Percentiles rank a stretch among this genome's conserved stretches.
Conservation (phyloP, 2,329 filamentous ascomycete genomes). For the Phoma herbarum region DNA sequence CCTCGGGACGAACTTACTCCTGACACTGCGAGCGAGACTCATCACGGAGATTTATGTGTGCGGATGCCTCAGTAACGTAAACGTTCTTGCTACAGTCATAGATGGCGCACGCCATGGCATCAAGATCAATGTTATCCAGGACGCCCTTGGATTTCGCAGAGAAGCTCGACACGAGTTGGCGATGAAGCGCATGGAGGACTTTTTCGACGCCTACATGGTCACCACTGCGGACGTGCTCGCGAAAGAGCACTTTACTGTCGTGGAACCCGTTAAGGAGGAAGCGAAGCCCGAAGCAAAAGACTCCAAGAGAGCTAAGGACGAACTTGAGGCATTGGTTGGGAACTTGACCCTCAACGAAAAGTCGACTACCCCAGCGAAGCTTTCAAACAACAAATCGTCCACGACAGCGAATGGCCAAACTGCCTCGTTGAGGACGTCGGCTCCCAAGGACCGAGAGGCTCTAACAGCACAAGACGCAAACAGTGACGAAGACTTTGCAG, state of each 20-base stretch:
- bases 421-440: constrained; percentile 12
- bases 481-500: constrained; percentile 9
- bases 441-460: constrained; percentile 1
- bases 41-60: constrained; percentile 91
- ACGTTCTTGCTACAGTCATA: constrained; percentile 88
- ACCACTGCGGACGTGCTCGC: constrained; percentile 68
- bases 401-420: not conserved
- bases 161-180: constrained; percentile 74
- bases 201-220: constrained; percentile 76
- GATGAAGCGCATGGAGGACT: constrained; percentile 73
- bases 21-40: constrained; percentile 81
- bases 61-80: constrained; percentile 85
- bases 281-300: constrained; percentile 1
- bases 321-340: constrained; percentile 36
- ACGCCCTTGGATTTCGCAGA: constrained; percentile 84
- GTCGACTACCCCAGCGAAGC: not conserved
- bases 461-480: not conserved
- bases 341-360: constrained; percentile 32
- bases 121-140: constrained; percentile 83
- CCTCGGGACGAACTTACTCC: constrained; percentile 74
- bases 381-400: not conserved
- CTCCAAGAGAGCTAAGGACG: constrained; percentile 15
- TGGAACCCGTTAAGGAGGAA: constrained; percentile 20
- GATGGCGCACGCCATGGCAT: constrained; percentile 90
- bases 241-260: constrained; percentile 25